A percentile compares a stretch with the other conserved stretches of the same genome.
Evolutionary conservation across 176 grass and related monocot species (phyloP).

Genomic region (Oryza brachyantha): DNA sequence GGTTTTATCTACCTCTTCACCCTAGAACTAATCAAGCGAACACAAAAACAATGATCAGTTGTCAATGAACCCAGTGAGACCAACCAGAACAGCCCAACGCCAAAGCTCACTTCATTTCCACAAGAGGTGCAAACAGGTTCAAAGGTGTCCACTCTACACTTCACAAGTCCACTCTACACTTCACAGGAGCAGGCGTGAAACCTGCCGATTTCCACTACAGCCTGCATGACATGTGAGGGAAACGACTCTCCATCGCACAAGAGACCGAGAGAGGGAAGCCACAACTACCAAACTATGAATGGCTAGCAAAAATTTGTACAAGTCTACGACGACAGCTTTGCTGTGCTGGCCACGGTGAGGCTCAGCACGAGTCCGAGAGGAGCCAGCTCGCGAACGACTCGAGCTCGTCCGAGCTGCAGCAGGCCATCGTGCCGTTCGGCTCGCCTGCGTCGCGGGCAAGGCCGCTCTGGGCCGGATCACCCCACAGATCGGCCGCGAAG

Average conservation of each 20-base stretch:
- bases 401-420: constrained; percentile 32
- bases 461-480: constrained; percentile 2
- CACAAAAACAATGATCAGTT: neutral
- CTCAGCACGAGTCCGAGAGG: constrained; percentile 48
- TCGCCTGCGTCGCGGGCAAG: neutral
- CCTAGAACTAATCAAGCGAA: no score
- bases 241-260: neutral
- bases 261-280: neutral
- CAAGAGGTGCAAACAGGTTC: neutral
- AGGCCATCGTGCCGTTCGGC: neutral
- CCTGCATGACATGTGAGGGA: neutral
- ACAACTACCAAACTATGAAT: constrained; percentile 4
- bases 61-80: neutral
- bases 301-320: constrained; percentile 28
- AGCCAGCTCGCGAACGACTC: constrained; percentile 64
- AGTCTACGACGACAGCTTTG: neutral
- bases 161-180: neutral
- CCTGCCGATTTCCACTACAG: neutral
- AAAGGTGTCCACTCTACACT: neutral
- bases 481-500: constrained; percentile 51
- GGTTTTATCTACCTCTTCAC: no score
- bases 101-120: neutral
- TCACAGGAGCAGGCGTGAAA: no score
- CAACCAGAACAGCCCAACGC: neutral
- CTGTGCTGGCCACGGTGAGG: neutral